A percentile compares a stretch with the other conserved stretches of the same genome.
Conservation (phyloP, 306 rosid species). For the Citrullus colocynthis region DNA sequence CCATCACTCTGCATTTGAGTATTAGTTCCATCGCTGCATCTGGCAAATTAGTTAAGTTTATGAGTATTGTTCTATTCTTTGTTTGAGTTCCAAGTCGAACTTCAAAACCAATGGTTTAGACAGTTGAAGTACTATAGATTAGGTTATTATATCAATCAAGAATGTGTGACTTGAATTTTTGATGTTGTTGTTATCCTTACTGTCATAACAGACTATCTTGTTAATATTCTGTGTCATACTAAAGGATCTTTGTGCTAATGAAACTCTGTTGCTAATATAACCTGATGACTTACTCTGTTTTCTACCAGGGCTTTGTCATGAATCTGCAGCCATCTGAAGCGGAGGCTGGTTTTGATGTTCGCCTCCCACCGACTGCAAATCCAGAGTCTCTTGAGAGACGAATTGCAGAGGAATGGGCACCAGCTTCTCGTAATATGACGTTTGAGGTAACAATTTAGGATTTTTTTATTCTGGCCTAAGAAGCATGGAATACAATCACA, state of each 20-base stretch:
- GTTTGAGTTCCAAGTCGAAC: not conserved
- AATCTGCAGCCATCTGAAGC: constrained; percentile 98
- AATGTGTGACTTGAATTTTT: not conserved
- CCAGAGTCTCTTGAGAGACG: constrained; percentile 38
- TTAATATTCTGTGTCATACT: not conserved
- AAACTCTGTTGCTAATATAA: not conserved
- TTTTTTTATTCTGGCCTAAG: not conserved
- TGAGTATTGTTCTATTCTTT: not conserved
- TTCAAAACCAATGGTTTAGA: not conserved
- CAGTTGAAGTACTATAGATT: not conserved
- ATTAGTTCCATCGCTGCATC: not conserved
- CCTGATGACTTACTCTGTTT: not conserved
- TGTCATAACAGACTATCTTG: not conserved
- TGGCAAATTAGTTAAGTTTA: not conserved
- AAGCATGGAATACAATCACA: not conserved
- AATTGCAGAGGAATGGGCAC: constrained; percentile 71
- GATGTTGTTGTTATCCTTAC: not conserved
- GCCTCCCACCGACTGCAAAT: constrained; percentile 61
- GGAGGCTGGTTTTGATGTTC: constrained; percentile 86
- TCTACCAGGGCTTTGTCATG: constrained; percentile 89
- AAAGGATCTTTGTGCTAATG: not conserved
- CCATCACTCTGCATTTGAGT: not conserved
- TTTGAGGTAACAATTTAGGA: constrained; percentile 31
- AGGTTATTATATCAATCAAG: not conserved
- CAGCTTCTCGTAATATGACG: constrained; percentile 70